These are phyloP conservation scores for Calonectria honghensis DNA, from an alignment of 2,329 filamentous ascomycete species.

Conservation along the genomic window DNA sequence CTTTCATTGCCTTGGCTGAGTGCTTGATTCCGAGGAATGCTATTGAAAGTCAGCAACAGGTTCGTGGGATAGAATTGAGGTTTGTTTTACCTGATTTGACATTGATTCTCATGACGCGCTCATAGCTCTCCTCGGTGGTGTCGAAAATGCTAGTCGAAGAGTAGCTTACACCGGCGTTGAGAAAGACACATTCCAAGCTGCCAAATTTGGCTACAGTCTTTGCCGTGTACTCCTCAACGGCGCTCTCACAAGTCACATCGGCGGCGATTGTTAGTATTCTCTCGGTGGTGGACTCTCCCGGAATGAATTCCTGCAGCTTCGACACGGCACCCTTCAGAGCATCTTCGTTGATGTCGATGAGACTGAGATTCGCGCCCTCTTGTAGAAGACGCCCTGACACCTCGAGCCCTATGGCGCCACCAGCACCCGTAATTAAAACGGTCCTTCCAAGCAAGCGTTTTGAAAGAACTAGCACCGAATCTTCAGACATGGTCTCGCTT, in stretches of 20 bases:
- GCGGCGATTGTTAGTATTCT: not conserved
- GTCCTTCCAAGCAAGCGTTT: not conserved
- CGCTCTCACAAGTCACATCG: conserved; percentile 12
- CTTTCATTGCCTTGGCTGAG: conserved; percentile 18
- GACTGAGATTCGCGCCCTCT: conserved; percentile 13
- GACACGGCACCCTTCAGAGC: not conserved
- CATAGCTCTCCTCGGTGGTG: conserved; percentile 17
- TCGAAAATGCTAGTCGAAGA: conserved; percentile 22
- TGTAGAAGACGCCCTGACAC: not conserved
- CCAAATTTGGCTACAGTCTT: conserved; percentile 4
- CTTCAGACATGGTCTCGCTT: not conserved
- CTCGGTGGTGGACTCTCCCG: not conserved
- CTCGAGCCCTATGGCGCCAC: conserved; percentile 5
- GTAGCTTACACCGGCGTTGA: conserved; percentile 15
- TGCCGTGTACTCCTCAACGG: not conserved
- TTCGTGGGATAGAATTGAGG: too few species aligned
- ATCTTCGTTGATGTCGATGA: conserved; percentile 20
- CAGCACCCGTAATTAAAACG: not conserved
- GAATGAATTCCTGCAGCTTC: not conserved
- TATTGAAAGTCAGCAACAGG: not conserved
- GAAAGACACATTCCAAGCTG: conserved; percentile 16
- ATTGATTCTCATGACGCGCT: conserved; percentile 14
- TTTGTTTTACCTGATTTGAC: conserved; percentile 16
- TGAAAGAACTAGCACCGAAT: not conserved
- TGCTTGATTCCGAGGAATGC: conserved; percentile 27